Evolutionary conservation across 1,139 yeast genomes (phyloP).

Genomic region (Diutina siamensis): DNA sequence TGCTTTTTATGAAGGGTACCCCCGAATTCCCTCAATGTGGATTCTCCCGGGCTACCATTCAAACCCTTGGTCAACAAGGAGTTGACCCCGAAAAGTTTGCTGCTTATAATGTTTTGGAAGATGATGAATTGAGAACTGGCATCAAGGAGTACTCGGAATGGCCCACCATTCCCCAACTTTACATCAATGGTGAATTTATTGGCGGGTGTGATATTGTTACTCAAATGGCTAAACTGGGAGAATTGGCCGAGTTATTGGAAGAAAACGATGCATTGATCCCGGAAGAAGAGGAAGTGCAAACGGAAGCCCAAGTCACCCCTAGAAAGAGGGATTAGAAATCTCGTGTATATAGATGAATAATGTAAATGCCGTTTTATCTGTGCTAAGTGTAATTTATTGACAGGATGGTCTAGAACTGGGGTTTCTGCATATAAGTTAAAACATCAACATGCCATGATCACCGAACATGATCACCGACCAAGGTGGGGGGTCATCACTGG

Average conservation of each 20-base stretch:
- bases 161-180: slow-evolving; percentile 83
- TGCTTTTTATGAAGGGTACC: slow-evolving; percentile 90
- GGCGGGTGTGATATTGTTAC: slow-evolving; percentile 97
- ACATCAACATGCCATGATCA: too few relatives aligned
- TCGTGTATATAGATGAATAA: background rate
- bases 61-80: slow-evolving; percentile 89
- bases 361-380: too few relatives aligned
- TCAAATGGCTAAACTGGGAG: slow-evolving; percentile 90
- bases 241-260: slow-evolving; percentile 74
- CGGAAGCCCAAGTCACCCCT: background rate
- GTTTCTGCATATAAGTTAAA: too few relatives aligned
- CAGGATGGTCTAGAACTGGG: too few relatives aligned
- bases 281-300: slow-evolving; percentile 28
- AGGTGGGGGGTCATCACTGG: too few relatives aligned
- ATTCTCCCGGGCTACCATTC: slow-evolving; percentile 89
- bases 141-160: slow-evolving; percentile 88
- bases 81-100: slow-evolving; percentile 95
- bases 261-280: slow-evolving; percentile 71
- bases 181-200: slow-evolving; percentile 69
- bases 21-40: slow-evolving; percentile 99
- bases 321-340: background rate
- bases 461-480: too few relatives aligned
- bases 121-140: slow-evolving; percentile 75
- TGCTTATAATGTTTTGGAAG: slow-evolving; percentile 93
- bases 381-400: too few relatives aligned